Base-by-base conservation (phyloP, 768 basidiomycete species). In the Chiua virens region DNA sequence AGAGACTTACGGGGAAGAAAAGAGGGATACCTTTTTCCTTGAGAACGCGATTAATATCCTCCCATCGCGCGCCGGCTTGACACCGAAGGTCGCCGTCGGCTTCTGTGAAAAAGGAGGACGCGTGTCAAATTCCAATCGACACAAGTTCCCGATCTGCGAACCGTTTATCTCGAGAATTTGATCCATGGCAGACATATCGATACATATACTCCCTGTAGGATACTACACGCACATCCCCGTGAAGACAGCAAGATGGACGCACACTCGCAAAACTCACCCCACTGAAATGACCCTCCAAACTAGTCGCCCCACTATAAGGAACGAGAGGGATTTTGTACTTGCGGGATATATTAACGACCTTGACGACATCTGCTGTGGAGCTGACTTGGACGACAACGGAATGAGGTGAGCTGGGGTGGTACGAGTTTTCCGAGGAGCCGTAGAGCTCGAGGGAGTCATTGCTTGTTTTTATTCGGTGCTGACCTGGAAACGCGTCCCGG, bases 291-390 rank as follows among this genome's bases (percentile, higher is more conserved):
- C 92, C 92, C 65, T 96, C 93, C 13, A 95, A 75, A 61, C 85
- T 87, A 0, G 92, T 96, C 11, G 89, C 92, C 2, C 92, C 93
- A 42, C 87, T 84, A 61, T 86, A 94, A 3, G 92, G 82, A 15
- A 82, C 82, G 23, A 96, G 77, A 3, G 94, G 93, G 30, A 96
- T 74, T 42, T 75, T 75, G 65, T 83, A 86, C 64, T 84, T 83
- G 40, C 79, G 75, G 1, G 94, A 84, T 37, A 92, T 80, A 51
- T 87, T 80, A 52, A 97, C 85, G 44, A 91, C 75, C 52, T 81
- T 79, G 49, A 91, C 85, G 3, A 97, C 91, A 62, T 97, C 93
- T 47, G 85, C 82, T 0, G 93, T 96, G 48, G 74, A 81, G 30
- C 67, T 65, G 7, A 83, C 83, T 43, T 78, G 79, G 45, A 87